Evolutionary conservation across 2,329 filamentous ascomycete species (phyloP).

Genomic region (Aspergillus ochraceus): DNA sequence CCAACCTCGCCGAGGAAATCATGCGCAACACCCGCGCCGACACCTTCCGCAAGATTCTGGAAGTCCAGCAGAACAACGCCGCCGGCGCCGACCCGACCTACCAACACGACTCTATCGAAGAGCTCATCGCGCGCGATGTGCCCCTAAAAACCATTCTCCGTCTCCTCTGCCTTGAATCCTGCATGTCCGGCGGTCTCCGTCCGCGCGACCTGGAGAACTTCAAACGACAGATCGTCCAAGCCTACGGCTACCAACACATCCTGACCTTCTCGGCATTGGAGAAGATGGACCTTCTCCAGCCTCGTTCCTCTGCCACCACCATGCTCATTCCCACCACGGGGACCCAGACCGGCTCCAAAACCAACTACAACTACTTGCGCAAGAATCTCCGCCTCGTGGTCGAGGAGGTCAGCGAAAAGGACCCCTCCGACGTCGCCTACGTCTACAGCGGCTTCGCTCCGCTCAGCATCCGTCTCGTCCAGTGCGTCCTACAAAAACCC

Average conservation of each 20-base stretch:
- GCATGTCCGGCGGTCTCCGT: conserved; percentile 83
- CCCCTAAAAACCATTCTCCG: conserved; percentile 80
- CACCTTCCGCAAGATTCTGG: conserved; percentile 80
- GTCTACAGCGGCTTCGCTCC: conserved; percentile 97
- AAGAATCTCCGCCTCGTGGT: conserved; percentile 87
- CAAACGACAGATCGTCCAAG: conserved; percentile 82
- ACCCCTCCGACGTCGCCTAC: conserved; percentile 94
- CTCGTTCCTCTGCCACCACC: conserved; percentile 73
- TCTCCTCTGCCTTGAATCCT: conserved; percentile 86
- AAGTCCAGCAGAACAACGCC: conserved; percentile 93
- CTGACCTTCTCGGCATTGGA: conserved; percentile 86
- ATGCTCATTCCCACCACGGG: conserved; percentile 76
- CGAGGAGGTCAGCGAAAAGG: conserved; percentile 93
- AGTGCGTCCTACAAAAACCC: conserved; percentile 89
- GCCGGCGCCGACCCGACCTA: conserved; percentile 85
- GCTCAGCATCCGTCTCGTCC: conserved; percentile 84
- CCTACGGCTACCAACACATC: conserved; percentile 92
- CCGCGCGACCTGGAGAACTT: conserved; percentile 87
- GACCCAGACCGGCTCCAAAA: conserved; percentile 66
- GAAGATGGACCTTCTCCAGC: conserved; percentile 81
- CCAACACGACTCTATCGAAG: conserved; percentile 88
- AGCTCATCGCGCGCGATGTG: conserved; percentile 86
- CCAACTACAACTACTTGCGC: conserved; percentile 85
- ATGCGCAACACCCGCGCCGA: conserved; percentile 90
- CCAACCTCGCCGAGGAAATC: conserved; percentile 88